phyloP scores from a whole-genome alignment of 345 rosid species.

The Mangifera indica region DNA sequence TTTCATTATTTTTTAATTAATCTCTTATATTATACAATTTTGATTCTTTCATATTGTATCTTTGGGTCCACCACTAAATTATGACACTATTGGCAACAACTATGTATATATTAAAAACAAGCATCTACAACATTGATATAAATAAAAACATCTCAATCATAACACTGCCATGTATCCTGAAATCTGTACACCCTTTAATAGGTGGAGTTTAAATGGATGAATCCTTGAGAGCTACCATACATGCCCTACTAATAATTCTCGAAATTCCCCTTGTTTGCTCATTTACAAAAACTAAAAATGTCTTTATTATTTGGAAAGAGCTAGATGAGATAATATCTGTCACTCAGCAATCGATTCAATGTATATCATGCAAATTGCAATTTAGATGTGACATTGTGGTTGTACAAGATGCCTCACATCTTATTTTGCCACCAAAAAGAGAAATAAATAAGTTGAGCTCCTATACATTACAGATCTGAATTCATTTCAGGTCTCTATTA shows the following conservation, averaged over 20 bases:
- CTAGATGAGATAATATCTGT: not conserved
- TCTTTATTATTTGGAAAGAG: not conserved
- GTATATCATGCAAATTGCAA: constrained; percentile 12
- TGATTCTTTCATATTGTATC: too few relatives aligned
- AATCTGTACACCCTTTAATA: not conserved
- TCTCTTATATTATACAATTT: too few relatives aligned
- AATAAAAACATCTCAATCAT: constrained; percentile 3
- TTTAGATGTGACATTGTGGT: constrained; percentile 4
- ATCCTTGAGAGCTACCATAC: not conserved
- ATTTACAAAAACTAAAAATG: constrained; percentile 6
- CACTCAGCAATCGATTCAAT: not conserved
- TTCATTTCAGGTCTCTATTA: not conserved
- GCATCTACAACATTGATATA: not conserved
- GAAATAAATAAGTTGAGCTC: not conserved
- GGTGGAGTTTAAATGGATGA: not conserved
- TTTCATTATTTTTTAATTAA: too few relatives aligned
- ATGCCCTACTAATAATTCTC: not conserved
- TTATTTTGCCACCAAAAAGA: not conserved
- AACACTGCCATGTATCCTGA: not conserved
- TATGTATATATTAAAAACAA: too few relatives aligned
- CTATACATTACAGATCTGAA: not conserved
- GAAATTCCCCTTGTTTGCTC: not conserved
- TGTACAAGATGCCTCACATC: not conserved
- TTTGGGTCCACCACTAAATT: too few relatives aligned
- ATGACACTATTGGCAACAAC: not conserved